Percentiles rank a stretch among this genome's conserved stretches.
These are phyloP conservation scores for Fistulina hepatica DNA, from an alignment of 1,284 basidiomycete genomes.

Conservation along the genomic window DNA sequence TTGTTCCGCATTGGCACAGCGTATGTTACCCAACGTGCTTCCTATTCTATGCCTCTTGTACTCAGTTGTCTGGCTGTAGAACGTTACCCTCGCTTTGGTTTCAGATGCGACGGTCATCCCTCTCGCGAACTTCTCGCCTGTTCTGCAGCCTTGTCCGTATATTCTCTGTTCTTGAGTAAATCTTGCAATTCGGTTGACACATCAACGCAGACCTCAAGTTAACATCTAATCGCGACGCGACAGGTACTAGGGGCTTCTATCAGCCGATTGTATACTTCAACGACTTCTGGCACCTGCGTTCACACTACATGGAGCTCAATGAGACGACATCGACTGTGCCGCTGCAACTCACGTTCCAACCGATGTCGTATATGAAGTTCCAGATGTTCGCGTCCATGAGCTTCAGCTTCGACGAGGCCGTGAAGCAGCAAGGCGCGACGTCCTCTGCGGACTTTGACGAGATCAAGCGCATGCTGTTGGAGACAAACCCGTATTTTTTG, in stretches of 20 bases:
- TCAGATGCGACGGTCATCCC: slow-evolving; percentile 56
- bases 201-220: slow-evolving; percentile 43
- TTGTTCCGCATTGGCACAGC: slow-evolving; percentile 78
- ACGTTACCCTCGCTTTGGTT: slow-evolving; percentile 81
- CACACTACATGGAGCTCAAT: slow-evolving; percentile 74
- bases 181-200: slow-evolving; percentile 7
- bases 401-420: slow-evolving; percentile 72
- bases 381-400: slow-evolving; percentile 75
- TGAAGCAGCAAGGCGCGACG: slow-evolving; percentile 55
- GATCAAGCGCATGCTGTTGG: slow-evolving; percentile 86
- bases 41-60: neutral
- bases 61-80: slow-evolving; percentile 31
- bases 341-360: slow-evolving; percentile 74
- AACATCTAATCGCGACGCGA: slow-evolving; percentile 46
- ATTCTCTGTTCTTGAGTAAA: slow-evolving; percentile 1
- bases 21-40: slow-evolving; percentile 26
- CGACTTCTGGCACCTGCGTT: slow-evolving; percentile 87
- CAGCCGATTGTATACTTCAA: slow-evolving; percentile 88
- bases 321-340: slow-evolving; percentile 63
- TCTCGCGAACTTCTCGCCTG: slow-evolving; percentile 49
- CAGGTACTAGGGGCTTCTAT: slow-evolving; percentile 58
- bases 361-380: slow-evolving; percentile 82
- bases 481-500: slow-evolving; percentile 90
- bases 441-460: slow-evolving; percentile 77
- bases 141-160: slow-evolving; percentile 49